Conservation (phyloP, 106 monocot genomes). For the Acanthochlamys bracteata region DNA sequence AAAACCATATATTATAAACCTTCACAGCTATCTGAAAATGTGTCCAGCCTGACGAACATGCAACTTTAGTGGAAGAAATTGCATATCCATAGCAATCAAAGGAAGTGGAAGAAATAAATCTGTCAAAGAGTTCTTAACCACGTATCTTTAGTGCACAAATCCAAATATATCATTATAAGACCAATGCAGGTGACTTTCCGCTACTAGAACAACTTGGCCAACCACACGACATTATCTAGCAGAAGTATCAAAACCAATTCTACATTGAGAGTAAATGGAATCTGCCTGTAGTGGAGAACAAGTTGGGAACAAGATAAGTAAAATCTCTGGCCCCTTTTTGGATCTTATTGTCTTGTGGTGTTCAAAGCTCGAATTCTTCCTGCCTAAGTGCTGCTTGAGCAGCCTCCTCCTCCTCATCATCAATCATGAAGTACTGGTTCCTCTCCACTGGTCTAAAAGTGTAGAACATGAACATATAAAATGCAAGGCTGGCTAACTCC, state of each 20-base stretch:
- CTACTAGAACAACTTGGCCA: neutral
- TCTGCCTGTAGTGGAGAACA: neutral
- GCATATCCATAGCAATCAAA: too few relatives aligned
- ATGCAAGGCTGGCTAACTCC: conserved; percentile 56
- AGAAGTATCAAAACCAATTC: neutral
- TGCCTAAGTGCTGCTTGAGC: conserved; percentile 58
- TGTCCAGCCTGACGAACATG: too few relatives aligned
- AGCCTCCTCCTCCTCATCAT: conserved; percentile 90
- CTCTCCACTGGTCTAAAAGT: conserved; percentile 85
- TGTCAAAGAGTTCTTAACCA: neutral
- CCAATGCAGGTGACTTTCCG: neutral
- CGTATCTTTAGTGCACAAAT: neutral
- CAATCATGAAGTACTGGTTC: conserved; percentile 76
- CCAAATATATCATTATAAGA: neutral
- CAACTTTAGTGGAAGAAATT: too few relatives aligned
- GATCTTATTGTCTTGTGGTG: neutral
- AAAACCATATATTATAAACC: too few relatives aligned
- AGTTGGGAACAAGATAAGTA: neutral
- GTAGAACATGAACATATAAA: conserved; percentile 79
- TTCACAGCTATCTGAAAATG: too few relatives aligned
- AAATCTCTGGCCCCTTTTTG: too few relatives aligned
- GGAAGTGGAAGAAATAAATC: too few relatives aligned
- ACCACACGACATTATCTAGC: too few relatives aligned
- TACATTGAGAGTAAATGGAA: neutral
- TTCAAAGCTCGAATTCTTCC: conserved; percentile 87